These are phyloP conservation scores for Triangularia verruculosa DNA, from an alignment of 2,329 filamentous ascomycete genomes.

Conservation along the genomic window DNA sequence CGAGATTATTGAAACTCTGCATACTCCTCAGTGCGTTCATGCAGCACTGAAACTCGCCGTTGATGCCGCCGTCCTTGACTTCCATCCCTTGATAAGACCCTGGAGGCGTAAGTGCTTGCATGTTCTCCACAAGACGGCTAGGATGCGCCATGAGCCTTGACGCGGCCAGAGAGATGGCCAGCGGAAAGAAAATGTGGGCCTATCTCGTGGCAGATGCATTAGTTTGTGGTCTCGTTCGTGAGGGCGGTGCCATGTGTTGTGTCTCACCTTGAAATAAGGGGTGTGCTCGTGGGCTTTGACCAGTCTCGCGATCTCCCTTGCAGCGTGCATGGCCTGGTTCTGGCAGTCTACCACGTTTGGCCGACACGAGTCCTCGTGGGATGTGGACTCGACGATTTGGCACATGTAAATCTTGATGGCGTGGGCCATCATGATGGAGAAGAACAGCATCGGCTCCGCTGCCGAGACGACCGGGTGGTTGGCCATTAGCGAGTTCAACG, in stretches of 20 bases:
- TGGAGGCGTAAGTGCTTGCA: constrained; percentile 1
- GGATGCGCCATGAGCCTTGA: constrained; percentile 16
- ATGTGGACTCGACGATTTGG: constrained; percentile 20
- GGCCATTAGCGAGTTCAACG: constrained; percentile 14
- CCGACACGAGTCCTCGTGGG: constrained; percentile 11
- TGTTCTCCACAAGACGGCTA: background rate
- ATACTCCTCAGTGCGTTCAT: constrained; percentile 25
- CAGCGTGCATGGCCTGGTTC: constrained; percentile 20
- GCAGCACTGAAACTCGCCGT: constrained; percentile 18
- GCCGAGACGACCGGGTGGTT: constrained; percentile 20
- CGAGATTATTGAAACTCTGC: constrained; percentile 27
- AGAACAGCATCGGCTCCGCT: constrained; percentile 29
- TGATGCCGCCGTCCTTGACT: background rate
- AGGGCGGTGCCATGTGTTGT: background rate
- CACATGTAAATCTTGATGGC: constrained; percentile 24
- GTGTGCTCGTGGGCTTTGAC: constrained; percentile 26
- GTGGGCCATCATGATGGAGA: constrained; percentile 27
- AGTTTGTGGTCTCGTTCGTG: constrained; percentile 9
- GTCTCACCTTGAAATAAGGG: constrained; percentile 28
- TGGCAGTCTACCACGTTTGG: constrained; percentile 14
- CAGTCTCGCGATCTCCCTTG: constrained; percentile 24
- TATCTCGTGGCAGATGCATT: constrained; percentile 15
- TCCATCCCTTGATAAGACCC: constrained; percentile 7
- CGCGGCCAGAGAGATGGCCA: constrained; percentile 21
- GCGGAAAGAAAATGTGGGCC: constrained; percentile 28